Conservation (phyloP, 1,284 basidiomycete species). For the Xerocomus nothofagi region DNA sequence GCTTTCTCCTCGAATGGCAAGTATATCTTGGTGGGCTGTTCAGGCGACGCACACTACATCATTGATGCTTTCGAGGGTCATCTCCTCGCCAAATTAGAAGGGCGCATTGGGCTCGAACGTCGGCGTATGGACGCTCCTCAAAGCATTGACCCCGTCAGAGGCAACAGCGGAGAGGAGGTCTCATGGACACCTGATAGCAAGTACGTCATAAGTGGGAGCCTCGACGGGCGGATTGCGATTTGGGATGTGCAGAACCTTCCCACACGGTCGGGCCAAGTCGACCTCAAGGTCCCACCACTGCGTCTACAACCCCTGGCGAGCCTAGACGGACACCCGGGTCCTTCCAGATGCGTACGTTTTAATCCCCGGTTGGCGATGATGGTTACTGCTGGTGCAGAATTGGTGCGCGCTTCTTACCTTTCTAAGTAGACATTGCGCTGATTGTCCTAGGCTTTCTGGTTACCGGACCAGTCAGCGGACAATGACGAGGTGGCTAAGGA, state of each 20-base stretch:
- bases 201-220: slow-evolving; percentile 80
- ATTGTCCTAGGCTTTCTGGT: slow-evolving; percentile 73
- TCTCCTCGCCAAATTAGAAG: slow-evolving; percentile 80
- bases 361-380: slow-evolving; percentile 90
- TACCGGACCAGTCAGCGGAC: slow-evolving; percentile 63
- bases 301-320: slow-evolving; percentile 55
- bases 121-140: slow-evolving; percentile 53
- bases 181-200: slow-evolving; percentile 92
- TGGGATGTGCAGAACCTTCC: slow-evolving; percentile 78
- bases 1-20: slow-evolving; percentile 90
- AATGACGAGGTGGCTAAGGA: slow-evolving; percentile 52
- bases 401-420: slow-evolving; percentile 55
- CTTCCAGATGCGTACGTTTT: slow-evolving; percentile 81
- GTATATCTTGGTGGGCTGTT: slow-evolving; percentile 90
- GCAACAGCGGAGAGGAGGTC: slow-evolving; percentile 87
- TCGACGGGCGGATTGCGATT: slow-evolving; percentile 75
- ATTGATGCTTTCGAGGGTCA: slow-evolving; percentile 86
- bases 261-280: slow-evolving; percentile 47
- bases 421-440: background rate
- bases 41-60: slow-evolving; percentile 90
- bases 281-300: slow-evolving; percentile 51
- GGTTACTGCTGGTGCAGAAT: slow-evolving; percentile 79
- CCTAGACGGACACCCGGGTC: slow-evolving; percentile 79
- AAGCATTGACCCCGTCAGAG: slow-evolving; percentile 69
- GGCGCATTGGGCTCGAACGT: slow-evolving; percentile 77